phyloP scores from a whole-genome alignment of 148 eudicot species.

The Nyssa sinensis region DNA sequence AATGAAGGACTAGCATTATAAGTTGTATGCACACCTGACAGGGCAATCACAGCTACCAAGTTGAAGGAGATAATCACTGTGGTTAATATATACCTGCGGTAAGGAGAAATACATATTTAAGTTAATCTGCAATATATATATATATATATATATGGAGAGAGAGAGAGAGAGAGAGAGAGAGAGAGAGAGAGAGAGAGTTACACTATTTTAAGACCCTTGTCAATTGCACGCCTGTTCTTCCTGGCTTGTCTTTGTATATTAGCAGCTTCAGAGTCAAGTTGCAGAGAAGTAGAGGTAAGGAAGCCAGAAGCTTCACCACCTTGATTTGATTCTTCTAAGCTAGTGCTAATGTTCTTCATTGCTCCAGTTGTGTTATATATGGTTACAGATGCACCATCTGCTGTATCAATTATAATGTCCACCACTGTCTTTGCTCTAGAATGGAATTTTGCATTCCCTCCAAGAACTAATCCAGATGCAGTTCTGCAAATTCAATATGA shows the following conservation, averaged over 20 bases:
- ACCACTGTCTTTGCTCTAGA: constrained; percentile 60
- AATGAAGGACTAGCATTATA: not conserved
- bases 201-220: constrained; percentile 51
- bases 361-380: constrained; percentile 59
- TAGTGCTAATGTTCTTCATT: constrained; percentile 44
- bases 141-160: not conserved
- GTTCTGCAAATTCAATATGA: constrained; percentile 34
- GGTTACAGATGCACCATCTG: constrained; percentile 58
- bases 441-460: constrained; percentile 48
- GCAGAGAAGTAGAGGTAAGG: constrained; percentile 49
- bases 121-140: too few relatives aligned
- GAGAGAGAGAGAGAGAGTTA: constrained; percentile 24
- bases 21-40: constrained; percentile 41
- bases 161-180: not conserved
- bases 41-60: constrained; percentile 44
- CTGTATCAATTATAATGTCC: constrained; percentile 49
- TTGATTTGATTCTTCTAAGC: constrained; percentile 26
- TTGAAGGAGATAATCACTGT: constrained; percentile 38
- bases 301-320: constrained; percentile 34
- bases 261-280: constrained; percentile 50
- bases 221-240: constrained; percentile 40
- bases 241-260: constrained; percentile 50
- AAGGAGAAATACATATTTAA: constrained; percentile 5
- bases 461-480: constrained; percentile 49
- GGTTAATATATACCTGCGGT: constrained; percentile 53